Evolutionary conservation across 306 rosid genomes (phyloP), one percentile per base, ranked within the genome.

Genomic region (Senna siamea): DNA sequence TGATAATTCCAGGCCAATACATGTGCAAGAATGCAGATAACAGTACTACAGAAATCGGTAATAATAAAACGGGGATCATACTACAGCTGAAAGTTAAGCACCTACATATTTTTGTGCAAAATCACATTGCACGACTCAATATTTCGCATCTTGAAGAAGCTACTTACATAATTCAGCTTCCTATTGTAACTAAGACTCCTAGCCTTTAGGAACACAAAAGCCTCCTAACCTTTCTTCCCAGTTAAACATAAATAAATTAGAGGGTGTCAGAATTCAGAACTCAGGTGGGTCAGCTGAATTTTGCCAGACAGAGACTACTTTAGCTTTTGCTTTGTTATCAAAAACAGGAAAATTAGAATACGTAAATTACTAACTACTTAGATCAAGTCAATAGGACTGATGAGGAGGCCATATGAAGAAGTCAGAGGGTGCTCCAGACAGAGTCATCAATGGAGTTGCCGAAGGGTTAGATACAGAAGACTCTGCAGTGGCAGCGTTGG

Each of bases 341-440:
- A 68, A 35, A 76, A 69, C 78, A 59, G 71, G 72, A 47, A 47
- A 53, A 52, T 20, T 18, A 43, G 63, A 32, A 5, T 32, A 37
- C 40, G 10, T 52, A 50, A 40, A 18, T 35, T 9, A 44, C 43
- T 20, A 5, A 5, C 73, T 41, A 22, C 61, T 68, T 5, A 37
- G 40, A 37, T 62, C 54, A 5, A 19, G 63, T 89, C 79, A 89
- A 60, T 76, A 79, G 30, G 85, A 44, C 55, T 85, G 92, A 75
- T 74, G 90, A 57, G 93, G 89, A 65, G 96, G 96, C 97, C 98
- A 90, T 6, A 86, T 54, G 15, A 66, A 87, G 74, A 88, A 91
- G 88, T 87, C 96, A 1, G 87, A 7, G 6, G 66, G 44, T 11
- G 81, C 66, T 63, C 83, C 68, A 17, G 89, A 84, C 43, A 72